Percentiles rank a stretch among this genome's conserved stretches.
phyloP scores from a whole-genome alignment of 2,329 filamentous ascomycete species.

The Sclerotinia subarctica region DNA sequence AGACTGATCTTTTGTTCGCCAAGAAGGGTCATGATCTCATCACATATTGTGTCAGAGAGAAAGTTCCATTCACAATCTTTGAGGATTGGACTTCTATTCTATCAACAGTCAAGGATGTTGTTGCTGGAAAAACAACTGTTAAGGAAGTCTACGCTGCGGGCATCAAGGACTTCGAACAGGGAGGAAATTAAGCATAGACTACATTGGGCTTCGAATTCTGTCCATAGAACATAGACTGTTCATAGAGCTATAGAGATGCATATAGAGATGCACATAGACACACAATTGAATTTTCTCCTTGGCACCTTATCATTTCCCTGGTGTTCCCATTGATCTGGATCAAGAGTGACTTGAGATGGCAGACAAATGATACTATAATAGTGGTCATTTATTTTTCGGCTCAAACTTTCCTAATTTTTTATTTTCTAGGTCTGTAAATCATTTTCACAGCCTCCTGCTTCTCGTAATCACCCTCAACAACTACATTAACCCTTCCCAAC shows the following conservation, averaged over 20 bases:
- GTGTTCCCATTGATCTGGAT: background rate
- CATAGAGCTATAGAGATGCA: constrained; percentile 15
- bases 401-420: background rate
- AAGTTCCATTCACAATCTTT: constrained; percentile 85
- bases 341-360: too few species aligned
- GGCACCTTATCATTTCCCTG: background rate
- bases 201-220: background rate
- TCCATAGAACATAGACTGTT: constrained; percentile 21
- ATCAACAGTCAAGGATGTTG: constrained; percentile 71
- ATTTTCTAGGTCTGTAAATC: background rate
- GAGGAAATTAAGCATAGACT: constrained; percentile 23
- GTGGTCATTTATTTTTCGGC: background rate
- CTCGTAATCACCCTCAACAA: background rate
- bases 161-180: constrained; percentile 32
- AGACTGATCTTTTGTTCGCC: constrained; percentile 91
- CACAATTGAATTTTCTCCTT: background rate
- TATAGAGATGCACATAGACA: background rate
- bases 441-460: background rate
- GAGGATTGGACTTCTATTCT: constrained; percentile 79
- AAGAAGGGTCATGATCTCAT: constrained; percentile 89
- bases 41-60: constrained; percentile 77
- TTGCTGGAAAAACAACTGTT: constrained; percentile 66
- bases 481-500: background rate
- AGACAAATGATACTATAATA: background rate
- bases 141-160: constrained; percentile 59